Conservation (phyloP, 2,329 filamentous ascomycete genomes). For the Lecanicillium sp. region DNA sequence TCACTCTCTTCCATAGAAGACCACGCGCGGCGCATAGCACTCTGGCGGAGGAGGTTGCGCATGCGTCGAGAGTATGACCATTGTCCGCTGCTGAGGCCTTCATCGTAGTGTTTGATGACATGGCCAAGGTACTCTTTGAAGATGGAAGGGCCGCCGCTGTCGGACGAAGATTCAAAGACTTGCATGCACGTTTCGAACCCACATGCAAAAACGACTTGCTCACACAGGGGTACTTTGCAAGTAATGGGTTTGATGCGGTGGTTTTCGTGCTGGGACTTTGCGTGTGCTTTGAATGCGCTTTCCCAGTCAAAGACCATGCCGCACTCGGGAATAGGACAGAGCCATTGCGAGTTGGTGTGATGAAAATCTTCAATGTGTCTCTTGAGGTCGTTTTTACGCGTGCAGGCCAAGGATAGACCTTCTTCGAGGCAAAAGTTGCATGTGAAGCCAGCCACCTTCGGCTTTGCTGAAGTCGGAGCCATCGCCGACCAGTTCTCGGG, state of each 20-base stretch:
- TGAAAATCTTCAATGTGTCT: constrained; percentile 41
- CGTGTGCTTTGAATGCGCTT: constrained; percentile 37
- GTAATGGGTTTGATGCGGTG: constrained; percentile 32
- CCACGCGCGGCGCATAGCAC: neutral
- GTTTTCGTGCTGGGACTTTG: constrained; percentile 35
- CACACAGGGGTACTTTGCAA: constrained; percentile 33
- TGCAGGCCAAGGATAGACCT: constrained; percentile 32
- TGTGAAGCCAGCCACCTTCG: neutral
- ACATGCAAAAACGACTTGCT: constrained; percentile 39
- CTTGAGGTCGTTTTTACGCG: constrained; percentile 39
- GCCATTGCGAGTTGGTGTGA: constrained; percentile 37
- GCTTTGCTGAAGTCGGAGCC: neutral
- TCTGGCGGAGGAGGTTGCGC: constrained; percentile 35
- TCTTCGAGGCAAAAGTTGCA: constrained; percentile 34
- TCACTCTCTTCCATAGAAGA: neutral
- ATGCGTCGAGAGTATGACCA: constrained; percentile 37
- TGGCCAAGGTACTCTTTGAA: constrained; percentile 39
- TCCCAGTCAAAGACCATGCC: constrained; percentile 38
- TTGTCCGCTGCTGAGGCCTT: constrained; percentile 27
- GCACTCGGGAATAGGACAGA: constrained; percentile 34
- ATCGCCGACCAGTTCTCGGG: neutral
- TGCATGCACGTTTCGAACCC: constrained; percentile 35
- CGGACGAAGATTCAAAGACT: constrained; percentile 34
- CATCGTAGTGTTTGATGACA: constrained; percentile 38
- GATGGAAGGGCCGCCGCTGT: constrained; percentile 27